phyloP scores from a whole-genome alignment of 805 yeast genomes.

The Maudiozyma bulderi region DNA sequence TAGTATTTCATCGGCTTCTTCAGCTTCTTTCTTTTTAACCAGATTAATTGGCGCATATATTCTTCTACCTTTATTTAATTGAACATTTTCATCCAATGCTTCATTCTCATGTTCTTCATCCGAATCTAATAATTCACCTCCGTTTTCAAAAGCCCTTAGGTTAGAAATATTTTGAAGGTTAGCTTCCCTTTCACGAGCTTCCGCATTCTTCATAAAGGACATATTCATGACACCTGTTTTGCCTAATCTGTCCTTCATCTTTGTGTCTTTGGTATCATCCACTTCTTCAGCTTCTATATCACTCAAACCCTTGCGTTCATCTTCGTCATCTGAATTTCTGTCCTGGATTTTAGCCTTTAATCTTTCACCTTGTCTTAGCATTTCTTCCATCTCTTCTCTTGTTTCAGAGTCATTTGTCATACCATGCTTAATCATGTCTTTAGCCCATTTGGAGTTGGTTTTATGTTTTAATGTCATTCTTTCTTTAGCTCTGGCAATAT shows the following conservation, averaged over 20 bases:
- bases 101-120: constrained; percentile 22
- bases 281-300: constrained; percentile 42
- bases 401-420: constrained; percentile 77
- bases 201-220: constrained; percentile 95
- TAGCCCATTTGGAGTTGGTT: constrained; percentile 84
- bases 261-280: constrained; percentile 32
- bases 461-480: constrained; percentile 89
- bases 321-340: constrained; percentile 42
- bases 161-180: constrained; percentile 46
- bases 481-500: constrained; percentile 73
- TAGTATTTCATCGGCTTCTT: constrained; percentile 30
- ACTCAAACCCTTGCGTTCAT: constrained; percentile 33
- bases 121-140: constrained; percentile 32
- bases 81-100: constrained; percentile 37
- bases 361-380: constrained; percentile 79
- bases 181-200: constrained; percentile 49
- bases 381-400: constrained; percentile 86
- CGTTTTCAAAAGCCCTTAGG: constrained; percentile 41
- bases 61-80: constrained; percentile 69
- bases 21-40: constrained; percentile 23
- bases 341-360: constrained; percentile 67
- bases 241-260: constrained; percentile 41
- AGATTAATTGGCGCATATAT: constrained; percentile 53
- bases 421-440: constrained; percentile 80
- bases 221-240: constrained; percentile 84